These are phyloP conservation scores for Iris pallida DNA, from an alignment of 116 monocot species.

Conservation along the genomic window DNA sequence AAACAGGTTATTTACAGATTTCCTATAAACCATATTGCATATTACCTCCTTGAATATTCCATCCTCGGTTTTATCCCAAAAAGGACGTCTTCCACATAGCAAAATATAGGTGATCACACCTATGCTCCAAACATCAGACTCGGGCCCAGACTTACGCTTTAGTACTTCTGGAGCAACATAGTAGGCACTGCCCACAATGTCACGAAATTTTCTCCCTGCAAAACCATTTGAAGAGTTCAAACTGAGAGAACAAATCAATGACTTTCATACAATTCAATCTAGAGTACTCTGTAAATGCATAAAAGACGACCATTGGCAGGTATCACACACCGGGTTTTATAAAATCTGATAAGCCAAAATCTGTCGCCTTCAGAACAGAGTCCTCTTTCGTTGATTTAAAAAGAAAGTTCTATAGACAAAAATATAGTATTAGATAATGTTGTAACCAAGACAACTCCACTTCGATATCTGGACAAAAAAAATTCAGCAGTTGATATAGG, in stretches of 20 bases:
- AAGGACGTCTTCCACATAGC: constrained; percentile 87
- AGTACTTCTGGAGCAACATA: constrained; percentile 97
- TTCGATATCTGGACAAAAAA: neutral
- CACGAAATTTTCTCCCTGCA: constrained; percentile 79
- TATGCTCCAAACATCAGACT: constrained; percentile 98
- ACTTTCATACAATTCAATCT: neutral
- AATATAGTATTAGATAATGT: neutral
- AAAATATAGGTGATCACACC: constrained; percentile 97
- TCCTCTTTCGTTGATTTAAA: constrained; percentile 79
- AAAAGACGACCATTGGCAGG: neutral
- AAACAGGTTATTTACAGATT: neutral
- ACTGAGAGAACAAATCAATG: neutral
- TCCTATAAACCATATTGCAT: neutral
- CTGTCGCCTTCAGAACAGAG: constrained; percentile 85
- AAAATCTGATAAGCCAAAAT: constrained; percentile 94
- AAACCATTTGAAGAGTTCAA: neutral
- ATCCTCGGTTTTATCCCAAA: constrained; percentile 97
- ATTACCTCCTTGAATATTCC: constrained; percentile 91
- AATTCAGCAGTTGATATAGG: neutral
- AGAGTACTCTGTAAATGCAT: neutral
- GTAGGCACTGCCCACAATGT: constrained; percentile 97
- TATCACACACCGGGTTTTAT: constrained; percentile 65
- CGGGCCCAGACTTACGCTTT: constrained; percentile 84
- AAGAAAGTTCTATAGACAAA: constrained; percentile 81
- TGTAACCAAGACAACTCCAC: neutral